phyloP scores from a whole-genome alignment of 108 stramenopile genomes.

The Phaeodactylum tricornutum region DNA sequence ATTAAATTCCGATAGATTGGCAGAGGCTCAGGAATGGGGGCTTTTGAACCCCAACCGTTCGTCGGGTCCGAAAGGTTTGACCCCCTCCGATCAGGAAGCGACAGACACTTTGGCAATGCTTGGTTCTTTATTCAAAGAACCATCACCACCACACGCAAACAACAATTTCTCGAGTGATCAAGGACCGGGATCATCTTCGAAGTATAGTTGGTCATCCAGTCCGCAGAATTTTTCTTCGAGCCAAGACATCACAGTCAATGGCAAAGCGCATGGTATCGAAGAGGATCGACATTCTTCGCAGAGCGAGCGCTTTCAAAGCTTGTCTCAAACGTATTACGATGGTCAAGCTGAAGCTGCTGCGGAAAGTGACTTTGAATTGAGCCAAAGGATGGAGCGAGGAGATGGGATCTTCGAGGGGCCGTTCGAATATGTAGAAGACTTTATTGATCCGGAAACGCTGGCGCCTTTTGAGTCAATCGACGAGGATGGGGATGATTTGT shows the following conservation, averaged over 20 bases:
- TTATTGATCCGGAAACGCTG: constrained; percentile 50
- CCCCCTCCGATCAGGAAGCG: not conserved
- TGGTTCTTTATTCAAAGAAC: not conserved
- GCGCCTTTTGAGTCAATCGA: constrained; percentile 4
- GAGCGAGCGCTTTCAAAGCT: not conserved
- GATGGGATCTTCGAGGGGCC: constrained; percentile 24
- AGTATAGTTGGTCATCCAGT: no score
- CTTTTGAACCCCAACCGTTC: no score
- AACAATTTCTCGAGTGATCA: no score
- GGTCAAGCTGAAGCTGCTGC: constrained; percentile 4
- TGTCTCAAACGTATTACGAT: constrained; percentile 2
- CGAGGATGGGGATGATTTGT: constrained; percentile 13
- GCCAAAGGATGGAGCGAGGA: constrained; percentile 52
- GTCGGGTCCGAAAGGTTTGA: no score
- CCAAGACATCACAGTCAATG: no score
- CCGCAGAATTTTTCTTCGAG: no score
- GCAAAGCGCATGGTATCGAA: no score
- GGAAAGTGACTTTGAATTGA: constrained; percentile 14
- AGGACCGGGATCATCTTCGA: no score
- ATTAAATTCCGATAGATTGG: no score
- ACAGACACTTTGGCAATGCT: not conserved
- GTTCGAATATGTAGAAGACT: constrained; percentile 23
- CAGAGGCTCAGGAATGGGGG: no score
- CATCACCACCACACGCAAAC: no score
- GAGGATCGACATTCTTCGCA: constrained; percentile 1